A percentile compares a stretch with the other conserved stretches of the same genome.
Evolutionary conservation across 306 rosid species (phyloP).

Genomic region (Phaseolus lunatus): DNA sequence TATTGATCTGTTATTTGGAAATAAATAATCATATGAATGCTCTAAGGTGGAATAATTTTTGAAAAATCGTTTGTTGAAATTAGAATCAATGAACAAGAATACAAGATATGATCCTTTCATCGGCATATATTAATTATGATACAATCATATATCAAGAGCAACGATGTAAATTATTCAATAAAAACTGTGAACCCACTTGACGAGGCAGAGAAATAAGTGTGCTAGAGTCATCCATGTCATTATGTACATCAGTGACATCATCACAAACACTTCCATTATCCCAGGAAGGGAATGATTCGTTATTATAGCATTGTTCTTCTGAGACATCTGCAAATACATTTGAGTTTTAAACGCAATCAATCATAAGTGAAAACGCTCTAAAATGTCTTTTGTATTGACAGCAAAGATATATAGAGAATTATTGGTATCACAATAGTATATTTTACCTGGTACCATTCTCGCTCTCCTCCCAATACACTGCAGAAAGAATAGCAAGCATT

Average conservation of each 20-base stretch:
- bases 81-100: conserved; percentile 22
- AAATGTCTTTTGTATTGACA: not conserved
- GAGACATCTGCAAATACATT: conserved; percentile 56
- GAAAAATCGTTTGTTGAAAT: not conserved
- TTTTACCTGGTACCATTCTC: conserved; percentile 69
- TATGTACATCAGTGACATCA: conserved; percentile 43
- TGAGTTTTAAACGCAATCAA: not conserved
- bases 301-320: conserved; percentile 56
- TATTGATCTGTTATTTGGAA: conserved; percentile 68
- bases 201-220: conserved; percentile 82
- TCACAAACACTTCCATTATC: conserved; percentile 61
- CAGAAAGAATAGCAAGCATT: conserved; percentile 33
- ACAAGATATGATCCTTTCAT: not conserved
- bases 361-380: conserved; percentile 14
- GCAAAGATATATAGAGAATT: conserved; percentile 26
- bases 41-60: conserved; percentile 3
- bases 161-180: conserved; percentile 14
- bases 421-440: conserved; percentile 19
- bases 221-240: conserved; percentile 72
- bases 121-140: not conserved
- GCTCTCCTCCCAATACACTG: conserved; percentile 74
- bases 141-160: conserved; percentile 23
- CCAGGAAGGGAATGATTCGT: conserved; percentile 63
- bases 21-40: conserved; percentile 44
- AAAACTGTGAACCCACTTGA: conserved; percentile 59